Base-by-base conservation (phyloP, 1,139 yeast genomes). In the Magnusiomyces tetraspermus region DNA sequence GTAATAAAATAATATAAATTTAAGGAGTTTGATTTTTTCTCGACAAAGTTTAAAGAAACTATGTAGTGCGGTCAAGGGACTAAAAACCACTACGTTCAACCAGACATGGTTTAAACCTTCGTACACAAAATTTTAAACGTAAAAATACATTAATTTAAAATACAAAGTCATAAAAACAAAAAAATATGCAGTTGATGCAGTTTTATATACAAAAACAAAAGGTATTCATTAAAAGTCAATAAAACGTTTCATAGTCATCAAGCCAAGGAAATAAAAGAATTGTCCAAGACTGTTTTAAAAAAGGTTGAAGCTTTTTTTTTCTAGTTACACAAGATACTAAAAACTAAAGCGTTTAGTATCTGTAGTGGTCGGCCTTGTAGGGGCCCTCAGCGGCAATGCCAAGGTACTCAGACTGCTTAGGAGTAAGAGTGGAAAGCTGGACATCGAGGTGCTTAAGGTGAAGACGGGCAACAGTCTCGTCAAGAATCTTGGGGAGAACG, bases 391-490 rank as follows among this genome's bases (percentile, higher is more conserved):
- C 71, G 69, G 97, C 90, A 66, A 92, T 76, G 71, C 95, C 94
- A 74, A 94, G 85, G 85, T 92, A 92, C 63, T 89, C 96, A 67
- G 96, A 82, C 83, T 92, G 99, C 63, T 74, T 88, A 53, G 72
- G 65, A 63, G 92, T 73, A 73, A 92, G 83, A 63, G 76, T 76
- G 67, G 96, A 80, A 72, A 92, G 85, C 75, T 80, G 81, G 66
- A 83, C 98, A 73, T 95, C 95, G 71, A 92, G 83, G 79, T 92
- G 96, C 71, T 76, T 87, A 76, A 92, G 85, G 78, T 92, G 99
- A 74, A 90, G 85, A 73, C 87, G 87, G 67, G 99, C 99, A 64
- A 92, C 99, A 66, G 96, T 87, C 82, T 92, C 99, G 74, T 92
- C 99, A 76, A 92, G 83, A 69, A 92, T 82, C 85, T 92, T 92